phyloP scores from a whole-genome alignment of 139 green algal genomes.

The Chlorella ohadii region DNA sequence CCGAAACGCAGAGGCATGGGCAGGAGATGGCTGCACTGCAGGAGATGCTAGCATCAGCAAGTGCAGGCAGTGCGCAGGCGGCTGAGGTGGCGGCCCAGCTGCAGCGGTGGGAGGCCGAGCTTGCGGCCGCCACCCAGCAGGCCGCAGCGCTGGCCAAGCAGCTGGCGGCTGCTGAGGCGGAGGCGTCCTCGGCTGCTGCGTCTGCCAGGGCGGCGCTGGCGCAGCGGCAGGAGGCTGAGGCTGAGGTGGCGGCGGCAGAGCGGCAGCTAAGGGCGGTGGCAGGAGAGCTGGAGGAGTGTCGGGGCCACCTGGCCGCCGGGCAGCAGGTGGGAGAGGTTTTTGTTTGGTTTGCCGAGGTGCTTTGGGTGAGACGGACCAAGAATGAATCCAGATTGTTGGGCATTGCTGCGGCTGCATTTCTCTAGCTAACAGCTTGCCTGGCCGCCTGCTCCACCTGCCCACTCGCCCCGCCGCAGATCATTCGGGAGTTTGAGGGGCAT shows the following conservation, averaged over 20 bases:
- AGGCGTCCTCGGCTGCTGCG: not conserved
- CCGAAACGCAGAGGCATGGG: not conserved
- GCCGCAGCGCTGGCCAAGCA: conserved; percentile 19
- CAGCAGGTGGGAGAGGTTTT: not conserved
- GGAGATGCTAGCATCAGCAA: not conserved
- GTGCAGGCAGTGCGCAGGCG: not conserved
- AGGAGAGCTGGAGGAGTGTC: conserved; percentile 18
- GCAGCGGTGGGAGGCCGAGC: not conserved
- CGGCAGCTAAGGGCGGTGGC: not conserved
- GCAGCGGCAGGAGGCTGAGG: conserved; percentile 6
- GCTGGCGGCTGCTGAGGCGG: conserved; percentile 5
- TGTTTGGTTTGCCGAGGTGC: not conserved
- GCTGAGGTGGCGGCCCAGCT: not conserved
- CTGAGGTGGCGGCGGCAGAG: not conserved
- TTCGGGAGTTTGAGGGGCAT: conserved; percentile 27
- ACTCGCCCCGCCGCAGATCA: not conserved
- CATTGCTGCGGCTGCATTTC: too few species aligned
- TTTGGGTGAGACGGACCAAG: too few species aligned
- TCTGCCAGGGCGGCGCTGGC: not conserved
- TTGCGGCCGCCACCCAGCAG: conserved; percentile 1
- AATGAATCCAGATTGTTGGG: too few species aligned
- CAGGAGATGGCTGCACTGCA: not conserved
- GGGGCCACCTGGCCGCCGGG: conserved; percentile 1
- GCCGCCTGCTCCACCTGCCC: not conserved
- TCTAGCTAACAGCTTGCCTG: not conserved